Evolutionary conservation across 106 monocot genomes (phyloP).

Genomic region (Platanthera guangdongensis): DNA sequence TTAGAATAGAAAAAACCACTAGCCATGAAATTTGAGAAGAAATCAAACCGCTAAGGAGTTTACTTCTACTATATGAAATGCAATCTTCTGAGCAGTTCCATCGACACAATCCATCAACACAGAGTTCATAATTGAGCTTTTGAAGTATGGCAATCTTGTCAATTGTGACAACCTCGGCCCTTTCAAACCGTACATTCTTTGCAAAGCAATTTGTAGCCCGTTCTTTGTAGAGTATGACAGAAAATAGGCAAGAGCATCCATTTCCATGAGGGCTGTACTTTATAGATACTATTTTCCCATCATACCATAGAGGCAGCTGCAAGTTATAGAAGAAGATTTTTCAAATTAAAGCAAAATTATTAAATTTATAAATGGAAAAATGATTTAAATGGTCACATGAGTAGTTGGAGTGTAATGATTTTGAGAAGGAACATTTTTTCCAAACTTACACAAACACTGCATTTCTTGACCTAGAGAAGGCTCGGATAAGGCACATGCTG

Average conservation of each 20-base stretch:
- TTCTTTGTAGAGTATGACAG: constrained; percentile 26
- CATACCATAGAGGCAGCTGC: constrained; percentile 41
- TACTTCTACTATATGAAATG: constrained; percentile 21
- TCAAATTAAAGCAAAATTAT: neutral
- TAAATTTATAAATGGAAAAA: neutral
- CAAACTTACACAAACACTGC: neutral
- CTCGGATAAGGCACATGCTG: no score
- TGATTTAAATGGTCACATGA: neutral
- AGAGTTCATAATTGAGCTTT: constrained; percentile 23
- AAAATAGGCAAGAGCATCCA: constrained; percentile 46
- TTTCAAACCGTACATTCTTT: constrained; percentile 7
- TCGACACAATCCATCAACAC: constrained; percentile 20
- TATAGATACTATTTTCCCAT: constrained; percentile 57
- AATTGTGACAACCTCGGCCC: constrained; percentile 32
- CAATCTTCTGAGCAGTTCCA: constrained; percentile 37
- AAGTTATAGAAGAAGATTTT: neutral
- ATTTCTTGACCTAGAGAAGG: neutral
- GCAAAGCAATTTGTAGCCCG: neutral
- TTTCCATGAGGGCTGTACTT: constrained; percentile 25
- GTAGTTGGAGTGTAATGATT: no score
- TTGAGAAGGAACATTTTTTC: no score
- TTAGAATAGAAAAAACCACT: constrained; percentile 36
- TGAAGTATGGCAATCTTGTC: constrained; percentile 55
- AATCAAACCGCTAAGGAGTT: constrained; percentile 28
- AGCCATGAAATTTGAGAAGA: constrained; percentile 48